phyloP scores from a whole-genome alignment of 768 basidiomycete genomes.

The Obba rivulosa region DNA sequence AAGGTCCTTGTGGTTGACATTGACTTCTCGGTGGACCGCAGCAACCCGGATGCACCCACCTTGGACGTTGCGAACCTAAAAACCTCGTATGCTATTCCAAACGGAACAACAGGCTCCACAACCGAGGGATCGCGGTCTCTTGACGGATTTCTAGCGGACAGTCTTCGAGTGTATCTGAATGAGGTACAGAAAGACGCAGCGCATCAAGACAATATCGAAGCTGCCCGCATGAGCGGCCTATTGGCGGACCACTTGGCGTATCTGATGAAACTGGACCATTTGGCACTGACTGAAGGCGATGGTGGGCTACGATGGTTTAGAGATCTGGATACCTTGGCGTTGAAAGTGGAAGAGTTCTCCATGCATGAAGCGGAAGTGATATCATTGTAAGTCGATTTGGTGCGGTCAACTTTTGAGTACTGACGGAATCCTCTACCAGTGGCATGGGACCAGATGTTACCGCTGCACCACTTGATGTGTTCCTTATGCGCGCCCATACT shows the following conservation, averaged over 20 bases:
- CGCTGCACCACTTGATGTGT: constrained; percentile 63
- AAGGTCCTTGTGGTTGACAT: constrained; percentile 80
- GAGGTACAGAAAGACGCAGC: constrained; percentile 55
- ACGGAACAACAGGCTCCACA: constrained; percentile 27
- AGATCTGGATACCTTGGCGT: constrained; percentile 51
- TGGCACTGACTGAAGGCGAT: constrained; percentile 57
- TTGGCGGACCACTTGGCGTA: constrained; percentile 58
- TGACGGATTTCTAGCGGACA: constrained; percentile 56
- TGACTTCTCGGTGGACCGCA: constrained; percentile 48
- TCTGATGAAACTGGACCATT: constrained; percentile 65
- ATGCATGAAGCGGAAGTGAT: constrained; percentile 47
- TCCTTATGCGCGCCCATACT: constrained; percentile 57
- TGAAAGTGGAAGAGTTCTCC: constrained; percentile 44
- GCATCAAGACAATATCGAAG: constrained; percentile 46
- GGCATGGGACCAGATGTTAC: constrained; percentile 19
- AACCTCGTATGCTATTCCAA: constrained; percentile 64
- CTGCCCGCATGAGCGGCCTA: constrained; percentile 40
- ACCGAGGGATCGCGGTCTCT: constrained; percentile 49
- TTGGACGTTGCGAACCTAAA: constrained; percentile 55
- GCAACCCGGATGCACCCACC: constrained; percentile 30
- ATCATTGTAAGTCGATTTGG: constrained; percentile 37
- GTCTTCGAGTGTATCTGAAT: constrained; percentile 50
- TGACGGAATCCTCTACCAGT: no score
- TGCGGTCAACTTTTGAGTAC: neutral
- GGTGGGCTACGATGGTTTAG: constrained; percentile 73